Base-by-base conservation (phyloP, 306 rosid species). In the Cucumis hystrix region DNA sequence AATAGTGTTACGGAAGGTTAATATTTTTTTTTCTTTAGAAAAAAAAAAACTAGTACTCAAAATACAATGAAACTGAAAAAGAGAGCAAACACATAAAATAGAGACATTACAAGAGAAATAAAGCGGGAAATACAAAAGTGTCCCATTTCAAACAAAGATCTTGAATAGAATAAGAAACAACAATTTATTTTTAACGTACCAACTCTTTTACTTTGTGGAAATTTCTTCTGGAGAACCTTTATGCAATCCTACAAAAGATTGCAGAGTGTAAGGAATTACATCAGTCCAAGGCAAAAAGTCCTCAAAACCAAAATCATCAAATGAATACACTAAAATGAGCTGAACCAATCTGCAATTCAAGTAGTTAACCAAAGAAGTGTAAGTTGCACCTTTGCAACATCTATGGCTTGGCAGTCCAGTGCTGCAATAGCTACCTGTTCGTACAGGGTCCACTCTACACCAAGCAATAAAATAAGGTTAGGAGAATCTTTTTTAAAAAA, bases 361-460 rank as follows among this genome's bases (percentile, higher is more conserved):
- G 63, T n/a, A 66, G 66, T 49, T 25, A 41, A n/a, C 59, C 35
- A 41, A 41, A 35, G 62, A 78, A 78, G 30, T 52, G 30, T 55
- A 74, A 12, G 60, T 16, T 71, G 41, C 82, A 96, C 99, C 98
- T 92, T 93, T 40, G 97, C 97, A 82, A 91, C 94, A 30, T 89
- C 92, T 80, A 96, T 85, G 81, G 77, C 30, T 52, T 88, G 93
- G 86, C 97, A 91, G 82, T 96, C 99, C 93, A 96, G 90, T 61
- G 98, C 99, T 51, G 99, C 99, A 83, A 92, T 68, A 51, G 98
- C 97, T 65, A 96, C 98, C 83, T 96, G 99, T 85, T 96, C 99
- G 71, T 84, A 88, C 76, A 96, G 81, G 80, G 98, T 91, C 97
- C 96, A 96, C 78, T 88, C 99, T 96, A 85, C 90, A 88, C 72